A percentile compares a stretch with the other conserved stretches of the same genome.
These are phyloP conservation scores for Coniochaeta hoffmannii DNA, from an alignment of 2,329 filamentous ascomycete species.

Conservation along the genomic window DNA sequence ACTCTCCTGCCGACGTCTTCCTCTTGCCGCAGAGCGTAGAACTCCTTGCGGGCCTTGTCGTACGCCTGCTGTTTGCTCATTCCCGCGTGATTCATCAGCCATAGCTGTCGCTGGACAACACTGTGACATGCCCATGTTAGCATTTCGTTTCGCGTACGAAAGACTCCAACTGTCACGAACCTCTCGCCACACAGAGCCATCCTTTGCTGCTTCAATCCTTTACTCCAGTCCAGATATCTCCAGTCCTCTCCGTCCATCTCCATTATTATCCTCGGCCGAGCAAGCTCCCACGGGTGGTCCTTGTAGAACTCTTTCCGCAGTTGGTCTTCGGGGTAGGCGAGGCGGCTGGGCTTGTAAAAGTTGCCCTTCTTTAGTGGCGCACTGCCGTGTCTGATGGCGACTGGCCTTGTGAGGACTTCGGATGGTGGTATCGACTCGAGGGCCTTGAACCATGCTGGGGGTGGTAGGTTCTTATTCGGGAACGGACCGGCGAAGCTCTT, in stretches of 20 bases:
- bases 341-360: conserved; percentile 71
- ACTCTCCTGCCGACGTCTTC: conserved; percentile 79
- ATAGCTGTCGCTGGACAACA: conserved; percentile 86
- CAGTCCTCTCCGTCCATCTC: conserved; percentile 81
- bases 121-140: conserved; percentile 35
- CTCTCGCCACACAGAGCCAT: conserved; percentile 78
- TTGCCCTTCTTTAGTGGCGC: conserved; percentile 13
- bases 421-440: conserved; percentile 48
- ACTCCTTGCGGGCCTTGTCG: conserved; percentile 80
- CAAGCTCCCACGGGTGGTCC: conserved; percentile 97
- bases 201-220: conserved; percentile 62
- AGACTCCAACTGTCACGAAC: conserved; percentile 36
- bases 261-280: conserved; percentile 74
- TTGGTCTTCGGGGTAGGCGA: conserved; percentile 76
- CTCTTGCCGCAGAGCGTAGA: conserved; percentile 75
- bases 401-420: conserved; percentile 48
- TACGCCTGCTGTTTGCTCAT: conserved; percentile 66
- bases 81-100: conserved; percentile 63
- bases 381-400: conserved; percentile 37
- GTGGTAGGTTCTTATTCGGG: conserved; percentile 15
- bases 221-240: conserved; percentile 72
- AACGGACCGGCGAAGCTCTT: conserved; percentile 18
- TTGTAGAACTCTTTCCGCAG: conserved; percentile 77
- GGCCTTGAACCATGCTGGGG: conserved; percentile 42
- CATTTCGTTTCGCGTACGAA: neutral